These are phyloP conservation scores for Lecanicillium sp. DNA, from an alignment of 2,329 filamentous ascomycete species.

Conservation along the genomic window DNA sequence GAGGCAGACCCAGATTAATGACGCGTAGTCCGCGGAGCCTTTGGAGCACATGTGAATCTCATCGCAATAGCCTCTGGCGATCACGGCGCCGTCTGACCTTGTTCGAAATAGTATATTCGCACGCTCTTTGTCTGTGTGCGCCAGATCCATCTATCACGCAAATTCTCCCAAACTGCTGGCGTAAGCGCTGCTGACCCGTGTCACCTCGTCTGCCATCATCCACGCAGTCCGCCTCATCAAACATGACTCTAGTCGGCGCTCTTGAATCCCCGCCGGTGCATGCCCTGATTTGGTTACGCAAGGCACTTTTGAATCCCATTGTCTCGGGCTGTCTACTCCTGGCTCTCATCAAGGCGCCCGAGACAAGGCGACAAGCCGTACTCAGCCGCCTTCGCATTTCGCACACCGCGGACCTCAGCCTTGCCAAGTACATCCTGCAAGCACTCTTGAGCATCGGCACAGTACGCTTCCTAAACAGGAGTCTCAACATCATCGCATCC, in stretches of 20 bases:
- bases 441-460: background rate
- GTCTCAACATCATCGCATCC: conserved; percentile 4
- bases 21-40: too few species aligned
- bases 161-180: too few species aligned
- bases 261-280: conserved; percentile 12
- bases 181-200: too few species aligned
- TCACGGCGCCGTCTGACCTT: too few species aligned
- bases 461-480: conserved; percentile 4
- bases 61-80: too few species aligned
- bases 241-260: conserved; percentile 3
- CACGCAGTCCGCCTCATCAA: background rate
- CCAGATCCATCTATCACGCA: too few species aligned
- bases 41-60: too few species aligned
- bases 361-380: conserved; percentile 4
- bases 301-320: conserved; percentile 9
- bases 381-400: conserved; percentile 8
- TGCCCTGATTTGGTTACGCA: conserved; percentile 5
- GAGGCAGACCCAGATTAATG: too few species aligned
- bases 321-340: conserved; percentile 12
- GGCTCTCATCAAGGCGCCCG: conserved; percentile 8
- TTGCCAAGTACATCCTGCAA: background rate
- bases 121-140: too few species aligned
- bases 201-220: background rate
- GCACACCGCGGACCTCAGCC: conserved; percentile 3
- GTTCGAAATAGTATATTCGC: too few species aligned